phyloP scores from a whole-genome alignment of 352 stramenopile species.

The Globisporangium polare region DNA sequence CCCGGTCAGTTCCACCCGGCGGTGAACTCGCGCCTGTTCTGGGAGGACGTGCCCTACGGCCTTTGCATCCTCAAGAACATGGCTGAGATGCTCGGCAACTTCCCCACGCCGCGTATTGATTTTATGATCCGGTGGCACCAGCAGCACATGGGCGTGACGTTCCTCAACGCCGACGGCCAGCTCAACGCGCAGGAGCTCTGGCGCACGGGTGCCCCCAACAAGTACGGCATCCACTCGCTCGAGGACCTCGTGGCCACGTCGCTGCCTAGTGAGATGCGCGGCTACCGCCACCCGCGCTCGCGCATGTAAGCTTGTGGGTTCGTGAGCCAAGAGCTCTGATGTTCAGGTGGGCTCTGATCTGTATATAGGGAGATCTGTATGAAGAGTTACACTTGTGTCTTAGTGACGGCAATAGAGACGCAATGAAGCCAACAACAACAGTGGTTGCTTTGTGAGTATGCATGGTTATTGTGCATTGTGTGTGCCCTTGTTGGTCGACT shows the following conservation, averaged over 20 bases:
- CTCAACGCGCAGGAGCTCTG: slow-evolving; percentile 87
- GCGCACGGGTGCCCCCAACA: slow-evolving; percentile 87
- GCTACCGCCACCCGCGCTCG: slow-evolving; percentile 86
- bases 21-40: slow-evolving; percentile 87
- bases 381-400: not conserved
- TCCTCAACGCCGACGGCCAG: slow-evolving; percentile 83
- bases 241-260: slow-evolving; percentile 90
- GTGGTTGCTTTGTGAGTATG: not conserved
- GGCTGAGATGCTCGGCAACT: slow-evolving; percentile 91
- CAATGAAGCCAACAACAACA: slow-evolving; percentile 4
- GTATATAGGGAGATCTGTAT: not conserved
- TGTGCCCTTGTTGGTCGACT: not conserved
- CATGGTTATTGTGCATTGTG: not conserved
- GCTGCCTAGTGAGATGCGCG: slow-evolving; percentile 81
- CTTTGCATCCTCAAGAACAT: slow-evolving; percentile 94
- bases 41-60: slow-evolving; percentile 91
- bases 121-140: slow-evolving; percentile 95
- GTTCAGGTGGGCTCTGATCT: not conserved
- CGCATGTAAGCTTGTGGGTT: slow-evolving; percentile 49
- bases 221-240: slow-evolving; percentile 89
- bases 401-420: not conserved
- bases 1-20: slow-evolving; percentile 79
- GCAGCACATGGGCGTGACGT: slow-evolving; percentile 87
- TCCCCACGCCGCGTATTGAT: slow-evolving; percentile 90
- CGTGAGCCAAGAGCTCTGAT: not conserved